Conservation (phyloP, 2,329 filamentous ascomycete genomes). For the Hymenoscyphus linearis region DNA sequence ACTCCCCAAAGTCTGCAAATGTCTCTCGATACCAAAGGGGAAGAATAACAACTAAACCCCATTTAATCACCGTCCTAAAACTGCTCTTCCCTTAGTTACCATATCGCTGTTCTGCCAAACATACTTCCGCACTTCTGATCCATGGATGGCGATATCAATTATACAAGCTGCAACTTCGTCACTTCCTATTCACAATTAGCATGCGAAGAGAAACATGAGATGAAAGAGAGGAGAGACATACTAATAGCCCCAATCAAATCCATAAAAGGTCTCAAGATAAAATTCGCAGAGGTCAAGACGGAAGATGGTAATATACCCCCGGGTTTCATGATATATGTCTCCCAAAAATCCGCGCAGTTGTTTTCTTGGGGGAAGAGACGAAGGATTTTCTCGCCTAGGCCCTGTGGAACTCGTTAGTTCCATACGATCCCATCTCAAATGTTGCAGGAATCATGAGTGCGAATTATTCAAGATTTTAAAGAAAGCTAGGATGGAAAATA, state of each 20-base stretch:
- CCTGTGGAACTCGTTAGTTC: background rate
- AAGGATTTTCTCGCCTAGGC: slow-evolving; percentile 1
- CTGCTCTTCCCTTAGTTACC: background rate
- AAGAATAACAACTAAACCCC: too few relatives aligned
- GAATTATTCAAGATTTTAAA: too few relatives aligned
- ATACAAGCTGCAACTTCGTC: slow-evolving; percentile 5
- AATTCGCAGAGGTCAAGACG: background rate
- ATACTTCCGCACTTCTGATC: background rate
- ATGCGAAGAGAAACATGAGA: background rate
- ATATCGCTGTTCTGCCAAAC: background rate
- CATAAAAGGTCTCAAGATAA: background rate
- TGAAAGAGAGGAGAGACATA: background rate
- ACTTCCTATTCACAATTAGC: background rate
- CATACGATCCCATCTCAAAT: background rate
- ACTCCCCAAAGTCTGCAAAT: too few relatives aligned
- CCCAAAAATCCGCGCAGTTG: background rate
- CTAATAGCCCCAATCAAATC: slow-evolving; percentile 5
- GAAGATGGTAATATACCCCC: background rate
- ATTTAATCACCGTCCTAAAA: too few relatives aligned
- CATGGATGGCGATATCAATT: slow-evolving; percentile 2
- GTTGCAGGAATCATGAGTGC: too few relatives aligned
- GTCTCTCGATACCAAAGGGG: too few relatives aligned
- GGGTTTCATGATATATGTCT: slow-evolving; percentile 6
- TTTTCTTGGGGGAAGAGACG: background rate
- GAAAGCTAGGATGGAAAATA: background rate